Conservation (phyloP, 768 basidiomycete genomes). For the Goffeauzyma gilvescens region DNA sequence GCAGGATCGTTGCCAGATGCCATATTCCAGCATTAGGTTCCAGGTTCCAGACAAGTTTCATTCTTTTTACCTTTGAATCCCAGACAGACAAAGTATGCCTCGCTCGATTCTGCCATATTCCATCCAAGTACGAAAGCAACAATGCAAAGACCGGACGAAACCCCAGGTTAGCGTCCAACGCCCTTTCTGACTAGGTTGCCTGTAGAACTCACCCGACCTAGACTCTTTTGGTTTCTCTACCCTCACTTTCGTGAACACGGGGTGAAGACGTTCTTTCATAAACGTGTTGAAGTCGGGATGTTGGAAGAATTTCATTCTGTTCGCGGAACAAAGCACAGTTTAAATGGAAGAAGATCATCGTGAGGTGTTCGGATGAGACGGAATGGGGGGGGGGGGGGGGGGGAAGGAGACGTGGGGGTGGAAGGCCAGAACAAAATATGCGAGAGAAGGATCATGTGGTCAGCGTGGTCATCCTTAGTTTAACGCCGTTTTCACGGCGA, state of each 20-base stretch:
- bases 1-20: too few relatives aligned
- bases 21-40: too few relatives aligned
- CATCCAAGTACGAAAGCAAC: too few relatives aligned
- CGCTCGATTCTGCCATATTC: slow-evolving; percentile 43
- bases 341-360: neutral
- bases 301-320: slow-evolving; percentile 65
- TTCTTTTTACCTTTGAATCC: slow-evolving; percentile 38
- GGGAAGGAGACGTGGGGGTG: too few relatives aligned
- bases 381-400: too few relatives aligned
- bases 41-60: too few relatives aligned
- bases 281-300: slow-evolving; percentile 58
- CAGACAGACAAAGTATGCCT: slow-evolving; percentile 70
- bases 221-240: slow-evolving; percentile 68
- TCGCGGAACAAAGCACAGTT: neutral
- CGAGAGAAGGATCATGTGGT: slow-evolving; percentile 4
- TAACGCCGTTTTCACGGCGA: slow-evolving; percentile 1
- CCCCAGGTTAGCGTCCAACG: too few relatives aligned
- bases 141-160: too few relatives aligned
- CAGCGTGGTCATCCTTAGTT: slow-evolving; percentile 1
- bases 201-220: slow-evolving; percentile 34
- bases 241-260: slow-evolving; percentile 47
- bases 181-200: neutral
- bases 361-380: neutral
- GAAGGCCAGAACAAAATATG: too few relatives aligned
- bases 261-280: slow-evolving; percentile 40